phyloP scores from a whole-genome alignment of 495 filamentous ascomycete genomes.

The Penicillium cataractarum region DNA sequence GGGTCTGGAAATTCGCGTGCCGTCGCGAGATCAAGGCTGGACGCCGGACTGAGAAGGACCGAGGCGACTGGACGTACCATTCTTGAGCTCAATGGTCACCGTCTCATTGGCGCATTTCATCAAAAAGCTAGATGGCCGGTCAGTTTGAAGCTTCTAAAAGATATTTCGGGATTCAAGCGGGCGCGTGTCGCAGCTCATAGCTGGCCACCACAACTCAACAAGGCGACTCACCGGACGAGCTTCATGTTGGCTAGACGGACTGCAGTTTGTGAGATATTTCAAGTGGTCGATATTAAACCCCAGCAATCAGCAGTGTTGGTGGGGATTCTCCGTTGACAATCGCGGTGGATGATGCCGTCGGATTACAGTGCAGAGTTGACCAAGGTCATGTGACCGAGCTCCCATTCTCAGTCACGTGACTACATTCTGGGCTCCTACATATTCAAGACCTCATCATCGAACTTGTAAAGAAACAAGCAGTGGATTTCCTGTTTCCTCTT shows the following conservation, averaged over 20 bases:
- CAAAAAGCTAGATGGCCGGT: constrained; percentile 69
- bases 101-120: constrained; percentile 99
- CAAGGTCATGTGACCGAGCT: constrained; percentile 12
- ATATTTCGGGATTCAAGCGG: constrained; percentile 14
- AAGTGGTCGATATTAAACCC: constrained; percentile 1
- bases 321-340: constrained; percentile 15
- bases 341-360: constrained; percentile 22
- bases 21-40: not conserved
- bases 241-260: constrained; percentile 69
- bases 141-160: constrained; percentile 20
- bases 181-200: constrained; percentile 19
- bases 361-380: constrained; percentile 28
- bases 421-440: no score
- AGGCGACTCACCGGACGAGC: constrained; percentile 86
- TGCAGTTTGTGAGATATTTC: not conserved
- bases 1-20: not conserved
- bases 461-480: not conserved
- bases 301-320: constrained; percentile 18
- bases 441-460: not conserved
- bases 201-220: not conserved
- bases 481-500: not conserved
- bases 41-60: not conserved
- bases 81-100: constrained; percentile 96
- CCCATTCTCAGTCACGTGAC: constrained; percentile 13
- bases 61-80: constrained; percentile 62